These are phyloP conservation scores for Naganishia randhawae DNA, from an alignment of 768 basidiomycete genomes.

Conservation along the genomic window DNA sequence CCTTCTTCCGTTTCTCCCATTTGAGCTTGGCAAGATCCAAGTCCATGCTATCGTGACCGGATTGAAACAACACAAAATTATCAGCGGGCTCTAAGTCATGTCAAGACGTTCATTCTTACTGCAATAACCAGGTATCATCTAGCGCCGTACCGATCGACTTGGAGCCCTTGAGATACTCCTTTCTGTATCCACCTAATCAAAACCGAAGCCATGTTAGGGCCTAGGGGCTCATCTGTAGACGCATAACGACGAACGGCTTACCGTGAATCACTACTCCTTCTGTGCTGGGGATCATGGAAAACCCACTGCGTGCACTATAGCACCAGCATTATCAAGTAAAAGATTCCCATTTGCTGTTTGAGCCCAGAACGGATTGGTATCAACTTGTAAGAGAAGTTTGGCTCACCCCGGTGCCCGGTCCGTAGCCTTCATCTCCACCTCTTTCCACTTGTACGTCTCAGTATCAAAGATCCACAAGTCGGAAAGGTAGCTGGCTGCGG, in stretches of 20 bases:
- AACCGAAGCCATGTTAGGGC: not conserved
- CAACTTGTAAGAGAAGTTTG: too few species aligned
- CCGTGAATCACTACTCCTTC: constrained; percentile 81
- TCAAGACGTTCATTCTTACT: constrained; percentile 54
- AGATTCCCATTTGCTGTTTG: too few species aligned
- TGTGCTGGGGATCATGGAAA: constrained; percentile 71
- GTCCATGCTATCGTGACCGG: constrained; percentile 49
- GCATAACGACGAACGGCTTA: constrained; percentile 36
- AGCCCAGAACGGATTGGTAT: too few species aligned
- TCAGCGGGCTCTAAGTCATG: constrained; percentile 1
- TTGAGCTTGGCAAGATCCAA: constrained; percentile 59
- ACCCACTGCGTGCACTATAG: constrained; percentile 56
- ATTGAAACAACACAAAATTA: constrained; percentile 28
- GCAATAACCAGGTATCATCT: constrained; percentile 84
- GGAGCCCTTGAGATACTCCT: constrained; percentile 81
- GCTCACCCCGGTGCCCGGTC: constrained; percentile 72
- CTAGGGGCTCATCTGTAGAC: not conserved
- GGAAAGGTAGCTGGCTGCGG: constrained; percentile 65
- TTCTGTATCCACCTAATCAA: constrained; percentile 74
- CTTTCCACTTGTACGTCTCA: constrained; percentile 79
- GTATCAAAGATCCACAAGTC: constrained; percentile 84
- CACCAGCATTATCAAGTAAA: not conserved
- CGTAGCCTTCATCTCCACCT: constrained; percentile 67
- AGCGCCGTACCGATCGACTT: constrained; percentile 79
- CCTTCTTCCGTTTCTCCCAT: constrained; percentile 81